phyloP scores from a whole-genome alignment of 495 filamentous ascomycete species.

The Trichoderma asperelloides region DNA sequence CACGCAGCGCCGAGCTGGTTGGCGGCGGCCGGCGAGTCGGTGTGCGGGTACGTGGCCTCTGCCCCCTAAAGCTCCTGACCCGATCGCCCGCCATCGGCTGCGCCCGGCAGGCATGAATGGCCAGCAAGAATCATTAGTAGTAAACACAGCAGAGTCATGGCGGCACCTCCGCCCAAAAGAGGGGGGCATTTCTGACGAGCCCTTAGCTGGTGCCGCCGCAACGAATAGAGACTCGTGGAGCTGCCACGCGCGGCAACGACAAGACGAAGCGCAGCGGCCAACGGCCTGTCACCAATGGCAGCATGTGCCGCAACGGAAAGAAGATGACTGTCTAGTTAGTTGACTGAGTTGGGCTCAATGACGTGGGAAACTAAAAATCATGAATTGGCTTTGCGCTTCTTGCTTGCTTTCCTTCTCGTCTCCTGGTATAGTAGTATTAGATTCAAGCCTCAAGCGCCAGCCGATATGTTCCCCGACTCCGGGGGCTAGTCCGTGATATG shows the following conservation, averaged over 20 bases:
- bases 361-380: neutral
- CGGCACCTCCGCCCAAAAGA: neutral
- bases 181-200: neutral
- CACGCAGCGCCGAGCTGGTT: neutral
- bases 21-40: neutral
- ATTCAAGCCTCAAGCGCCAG: neutral
- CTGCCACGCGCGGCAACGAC: constrained; percentile 1
- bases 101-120: neutral
- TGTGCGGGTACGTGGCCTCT: neutral
- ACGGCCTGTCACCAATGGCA: neutral
- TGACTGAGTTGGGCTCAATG: neutral
- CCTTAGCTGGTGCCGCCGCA: neutral
- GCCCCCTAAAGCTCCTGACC: neutral
- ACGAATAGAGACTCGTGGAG: neutral
- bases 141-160: neutral
- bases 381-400: neutral
- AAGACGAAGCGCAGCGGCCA: neutral
- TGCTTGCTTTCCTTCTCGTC: neutral
- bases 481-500: neutral
- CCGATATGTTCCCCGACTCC: neutral
- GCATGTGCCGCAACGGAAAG: neutral
- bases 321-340: neutral
- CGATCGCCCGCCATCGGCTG: neutral
- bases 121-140: neutral
- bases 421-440: constrained; percentile 2